Evolutionary conservation across 768 basidiomycete genomes (phyloP), one percentile per base, ranked within the genome.

Genomic region (Collybia mongolica): DNA sequence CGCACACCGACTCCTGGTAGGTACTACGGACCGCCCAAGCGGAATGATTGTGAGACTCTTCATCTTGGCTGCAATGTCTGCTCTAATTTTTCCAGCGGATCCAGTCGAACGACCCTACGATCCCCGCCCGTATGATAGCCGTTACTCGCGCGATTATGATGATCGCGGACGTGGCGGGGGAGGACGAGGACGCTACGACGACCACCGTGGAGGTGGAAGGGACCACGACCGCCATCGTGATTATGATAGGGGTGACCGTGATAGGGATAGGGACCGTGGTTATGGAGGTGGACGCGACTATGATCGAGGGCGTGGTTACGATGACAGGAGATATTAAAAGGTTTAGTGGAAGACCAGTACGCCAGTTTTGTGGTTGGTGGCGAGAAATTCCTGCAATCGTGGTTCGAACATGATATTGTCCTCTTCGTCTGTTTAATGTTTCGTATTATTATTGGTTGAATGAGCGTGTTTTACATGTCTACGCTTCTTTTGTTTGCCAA

Each of bases 21-120:
- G 46, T 99, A 99, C 79, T 92, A 90, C 54, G 95, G 93, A 0
- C 92, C 93, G 41, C 91, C 93, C 39, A 93, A 95, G 72, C 80
- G 90, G 35, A 71, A 74, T 52, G 85, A 87, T 54, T 66, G 86
- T 86, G 59, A 51, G 67, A 29, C 57, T 49, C 22, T 53, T 44
- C 18, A 35, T 45, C n/a, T 23, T 43, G 19, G 1, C 19, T 26
- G 2, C 36, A 17, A 46, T 36, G 20, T 39, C 22, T 43, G 19
- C 26, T 49, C 51, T 60, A 15, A 55, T 48, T 20, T 44, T 18
- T 53, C 46, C 58, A 51, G 20, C 48, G 15, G 36, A n/a, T 39
- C 44, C 52, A 85, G 92, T 80, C 55, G 90, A 93, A 63, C 82
- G 93, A 26, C 91, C 84, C 1, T 97, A 98, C 63, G 91, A 94